These are phyloP conservation scores for Chloranthus sessilifolius DNA, from an alignment of 164 flowering plant genomes.

Conservation along the genomic window DNA sequence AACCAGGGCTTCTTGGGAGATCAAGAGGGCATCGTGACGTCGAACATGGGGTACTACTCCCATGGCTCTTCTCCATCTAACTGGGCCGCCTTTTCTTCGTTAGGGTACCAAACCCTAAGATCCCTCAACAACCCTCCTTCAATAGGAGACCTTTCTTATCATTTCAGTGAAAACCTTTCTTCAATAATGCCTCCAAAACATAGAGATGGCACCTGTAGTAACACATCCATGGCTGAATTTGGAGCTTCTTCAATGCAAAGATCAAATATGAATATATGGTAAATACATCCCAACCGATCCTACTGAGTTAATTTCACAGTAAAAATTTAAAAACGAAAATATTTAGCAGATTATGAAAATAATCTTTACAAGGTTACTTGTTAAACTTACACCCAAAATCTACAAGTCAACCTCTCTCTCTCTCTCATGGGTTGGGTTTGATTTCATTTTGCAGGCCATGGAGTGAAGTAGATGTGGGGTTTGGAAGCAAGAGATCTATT, in stretches of 20 bases:
- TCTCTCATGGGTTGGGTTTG: background rate
- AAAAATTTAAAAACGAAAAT: too few species aligned
- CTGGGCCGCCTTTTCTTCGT: constrained; percentile 17
- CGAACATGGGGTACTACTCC: constrained; percentile 37
- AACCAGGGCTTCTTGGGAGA: constrained; percentile 45
- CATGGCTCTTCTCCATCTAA: constrained; percentile 23
- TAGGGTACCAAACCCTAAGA: constrained; percentile 25
- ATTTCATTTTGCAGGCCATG: constrained; percentile 38
- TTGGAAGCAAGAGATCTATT: constrained; percentile 22
- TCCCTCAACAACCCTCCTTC: constrained; percentile 16
- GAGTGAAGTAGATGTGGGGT: constrained; percentile 40
- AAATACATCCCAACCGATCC: too few species aligned
- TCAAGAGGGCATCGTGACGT: constrained; percentile 21
- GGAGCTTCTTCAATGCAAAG: constrained; percentile 41
- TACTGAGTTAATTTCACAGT: too few species aligned
- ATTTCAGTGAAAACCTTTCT: constrained; percentile 25
- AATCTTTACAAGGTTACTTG: too few species aligned
- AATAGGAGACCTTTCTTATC: constrained; percentile 14
- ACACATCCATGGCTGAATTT: constrained; percentile 26
- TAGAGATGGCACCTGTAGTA: constrained; percentile 16
- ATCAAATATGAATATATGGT: constrained; percentile 53
- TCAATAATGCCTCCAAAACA: constrained; percentile 21
- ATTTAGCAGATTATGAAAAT: too few species aligned
- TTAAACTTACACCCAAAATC: too few species aligned
- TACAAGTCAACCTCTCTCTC: constrained; percentile 1